phyloP scores from a whole-genome alignment of 805 yeast species.

The Dipodascus albidus region DNA sequence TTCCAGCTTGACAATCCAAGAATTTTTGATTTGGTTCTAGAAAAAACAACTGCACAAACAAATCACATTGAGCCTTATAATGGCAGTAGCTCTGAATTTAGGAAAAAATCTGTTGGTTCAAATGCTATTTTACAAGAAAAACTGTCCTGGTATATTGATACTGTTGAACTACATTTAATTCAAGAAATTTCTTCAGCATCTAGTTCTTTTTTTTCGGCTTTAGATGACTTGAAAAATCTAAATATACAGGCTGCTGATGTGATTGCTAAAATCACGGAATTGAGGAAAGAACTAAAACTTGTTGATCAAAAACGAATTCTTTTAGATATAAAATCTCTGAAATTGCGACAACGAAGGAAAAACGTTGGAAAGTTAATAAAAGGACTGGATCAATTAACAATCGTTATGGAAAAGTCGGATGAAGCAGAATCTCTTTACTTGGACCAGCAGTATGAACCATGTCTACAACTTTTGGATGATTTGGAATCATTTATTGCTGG shows the following conservation, averaged over 20 bases:
- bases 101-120: conserved; percentile 33
- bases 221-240: conserved; percentile 64
- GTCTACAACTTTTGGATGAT: conserved; percentile 47
- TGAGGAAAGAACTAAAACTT: conserved; percentile 35
- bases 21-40: conserved; percentile 61
- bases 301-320: conserved; percentile 40
- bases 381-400: conserved; percentile 42
- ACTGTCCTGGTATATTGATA: conserved; percentile 71
- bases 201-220: conserved; percentile 70
- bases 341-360: conserved; percentile 39
- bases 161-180: conserved; percentile 70
- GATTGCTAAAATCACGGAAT: conserved; percentile 32
- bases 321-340: conserved; percentile 39
- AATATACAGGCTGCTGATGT: conserved; percentile 42
- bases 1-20: conserved; percentile 86
- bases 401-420: conserved; percentile 34
- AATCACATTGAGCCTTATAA: conserved; percentile 24
- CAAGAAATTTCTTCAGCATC: conserved; percentile 79
- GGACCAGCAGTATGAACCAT: conserved; percentile 36
- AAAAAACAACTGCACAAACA: conserved; percentile 40
- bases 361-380: conserved; percentile 57
- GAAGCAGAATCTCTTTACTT: conserved; percentile 37
- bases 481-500: conserved; percentile 53
- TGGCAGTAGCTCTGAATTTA: neutral
- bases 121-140: conserved; percentile 59